Base-by-base conservation (phyloP, 176 grass and related monocot genomes). In the Cenchrus purpureus region DNA sequence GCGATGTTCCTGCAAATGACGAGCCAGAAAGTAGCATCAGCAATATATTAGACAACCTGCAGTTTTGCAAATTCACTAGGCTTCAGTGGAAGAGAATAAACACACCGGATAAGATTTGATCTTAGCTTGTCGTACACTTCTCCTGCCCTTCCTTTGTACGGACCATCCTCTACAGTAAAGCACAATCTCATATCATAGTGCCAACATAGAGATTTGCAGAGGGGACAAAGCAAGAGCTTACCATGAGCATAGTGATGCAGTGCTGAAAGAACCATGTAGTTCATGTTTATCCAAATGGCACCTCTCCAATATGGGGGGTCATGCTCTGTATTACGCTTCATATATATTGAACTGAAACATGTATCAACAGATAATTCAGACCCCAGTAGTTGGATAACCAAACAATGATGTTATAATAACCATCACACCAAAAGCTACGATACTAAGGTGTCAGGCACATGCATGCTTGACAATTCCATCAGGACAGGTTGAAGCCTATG, bases 271-370 rank as follows among this genome's bases (percentile, higher is more conserved):
- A 91, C 90, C 93, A 98, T 90, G 89, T 98, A 95, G 66, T 98
- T 98, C 87, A 98, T 98, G 75, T 98, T 98, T 89, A 98, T 94
- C 96, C 96, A 98, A 77, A 98, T 92, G 56, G 96, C 85, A n/a
- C 96, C 96, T 92, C 96, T 93, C 96, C 96, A 98, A 37, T 98
- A 98, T 54, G 96, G 96, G 0, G 96, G 73, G 3, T 98, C 96
- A 87, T 98, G 96, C 59, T 98, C 88, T 1, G 96, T 98, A 12
- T 98, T 98, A 20, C 82, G 89, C 73, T 95, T 98, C 96, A 98
- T 98, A 71, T 98, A 95, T 68, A 98, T 73, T 54, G 96, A 92
- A 74, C 96, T 98, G 91, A 50, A 95, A 22, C 61, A 76, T 59
- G 52, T n/a, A 78, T 60, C 4, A 58, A 4, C 37, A 79, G 28